Base-by-base conservation (phyloP, 108 stramenopile species). In the Parietichytrium sp. region DNA sequence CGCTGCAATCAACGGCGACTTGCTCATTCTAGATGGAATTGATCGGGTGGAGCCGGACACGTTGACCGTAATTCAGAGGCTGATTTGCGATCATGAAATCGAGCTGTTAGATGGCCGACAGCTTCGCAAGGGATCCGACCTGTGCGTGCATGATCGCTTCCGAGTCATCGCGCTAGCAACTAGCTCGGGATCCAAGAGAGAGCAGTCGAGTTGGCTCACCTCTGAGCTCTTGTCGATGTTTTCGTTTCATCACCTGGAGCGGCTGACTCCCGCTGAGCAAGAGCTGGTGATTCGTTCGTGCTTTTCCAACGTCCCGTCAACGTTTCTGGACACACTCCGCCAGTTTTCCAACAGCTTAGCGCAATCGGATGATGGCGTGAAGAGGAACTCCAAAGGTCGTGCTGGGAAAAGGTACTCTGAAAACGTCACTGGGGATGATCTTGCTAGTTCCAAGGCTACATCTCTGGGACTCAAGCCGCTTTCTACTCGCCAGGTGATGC, bases 1-100 rank as follows among this genome's bases (percentile, higher is more conserved):
- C 18, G 83, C 83, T 6, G 83, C 83, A 18, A 83, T 30, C 31
- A 45, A 54, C 3, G 83, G 83, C 4, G 50, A 47, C 16, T 26
- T 83, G 78, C 49, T 79, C 2, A 81, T 96, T 53, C 84, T 96
- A 27, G 95, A 96, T 81, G 93, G 93, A 15, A 52, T 96, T n/a
- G 92, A 96, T 54, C 90, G 90, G 49, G 93, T 93, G 18, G 92
- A 93, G 51, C 82, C 94, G 10, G 82, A 94, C 84, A 93, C 94
- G 0, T 85, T 96, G 29, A 93, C 94, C 3, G 92, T 93, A 27
- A 79, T 96, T 49, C 94, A 93, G 79, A 94, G 94, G 82, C 81
- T 96, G 13, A 51, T 94, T 51, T 94, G 94, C 83, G 92, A 96
- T 83, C 85, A 94, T 38, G 92, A 92, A 54, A 84, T 94, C 51